phyloP scores from a whole-genome alignment of 768 basidiomycete genomes.

The Mycena haematopus region DNA sequence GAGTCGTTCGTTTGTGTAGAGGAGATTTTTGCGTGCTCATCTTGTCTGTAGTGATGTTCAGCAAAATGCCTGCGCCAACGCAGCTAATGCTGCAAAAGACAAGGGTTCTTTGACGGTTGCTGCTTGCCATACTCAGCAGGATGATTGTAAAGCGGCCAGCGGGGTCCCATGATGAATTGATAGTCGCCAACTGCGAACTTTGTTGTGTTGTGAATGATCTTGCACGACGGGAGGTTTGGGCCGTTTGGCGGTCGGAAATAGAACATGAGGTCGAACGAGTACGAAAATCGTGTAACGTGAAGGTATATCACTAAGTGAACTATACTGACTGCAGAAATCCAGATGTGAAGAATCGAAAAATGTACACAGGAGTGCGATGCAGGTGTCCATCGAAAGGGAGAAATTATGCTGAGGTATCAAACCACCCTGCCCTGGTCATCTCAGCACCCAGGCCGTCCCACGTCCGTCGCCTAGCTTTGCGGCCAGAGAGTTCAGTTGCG shows the following conservation, averaged over 20 bases:
- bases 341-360: not conserved
- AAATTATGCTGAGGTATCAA: slow-evolving; percentile 45
- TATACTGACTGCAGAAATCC: not conserved
- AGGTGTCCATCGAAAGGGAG: not conserved
- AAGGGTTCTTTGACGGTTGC: slow-evolving; percentile 15
- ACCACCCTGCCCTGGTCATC: slow-evolving; percentile 80
- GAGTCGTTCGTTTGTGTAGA: not conserved
- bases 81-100: slow-evolving; percentile 14
- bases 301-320: not conserved
- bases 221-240: not conserved
- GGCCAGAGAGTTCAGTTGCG: slow-evolving; percentile 82
- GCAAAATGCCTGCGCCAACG: slow-evolving; percentile 18
- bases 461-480: slow-evolving; percentile 66
- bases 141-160: slow-evolving; percentile 6
- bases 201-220: not conserved
- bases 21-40: not conserved
- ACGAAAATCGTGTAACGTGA: not conserved
- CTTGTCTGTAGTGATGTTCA: slow-evolving; percentile 5
- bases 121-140: slow-evolving; percentile 12
- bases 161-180: not conserved
- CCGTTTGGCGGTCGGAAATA: no score
- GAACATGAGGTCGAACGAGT: not conserved
- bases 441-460: slow-evolving; percentile 78
- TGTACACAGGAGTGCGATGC: not conserved
- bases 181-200: not conserved